These are phyloP conservation scores for Nigrospora oryzae DNA, from an alignment of 2,329 filamentous ascomycete genomes.

Conservation along the genomic window DNA sequence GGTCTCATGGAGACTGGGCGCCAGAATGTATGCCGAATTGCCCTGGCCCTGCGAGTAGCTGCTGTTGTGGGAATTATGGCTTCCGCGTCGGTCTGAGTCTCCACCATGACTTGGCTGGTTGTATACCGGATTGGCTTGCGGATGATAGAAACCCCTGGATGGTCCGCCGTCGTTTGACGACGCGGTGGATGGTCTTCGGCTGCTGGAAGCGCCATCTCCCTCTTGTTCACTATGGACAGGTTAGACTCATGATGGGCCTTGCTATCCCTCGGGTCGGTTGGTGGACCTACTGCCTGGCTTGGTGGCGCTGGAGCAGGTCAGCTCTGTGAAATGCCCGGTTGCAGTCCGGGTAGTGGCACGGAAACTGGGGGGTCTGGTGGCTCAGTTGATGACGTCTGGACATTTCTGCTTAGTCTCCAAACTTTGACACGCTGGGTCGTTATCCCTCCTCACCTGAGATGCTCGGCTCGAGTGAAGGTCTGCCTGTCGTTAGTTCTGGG, in stretches of 20 bases:
- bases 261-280: neutral
- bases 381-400: constrained; percentile 51
- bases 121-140: neutral
- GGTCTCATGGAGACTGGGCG: neutral
- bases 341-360: constrained; percentile 44
- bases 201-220: constrained; percentile 26
- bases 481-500: constrained; percentile 19
- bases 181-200: constrained; percentile 17
- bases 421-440: constrained; percentile 1
- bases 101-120: neutral
- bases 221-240: constrained; percentile 32
- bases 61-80: neutral
- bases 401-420: constrained; percentile 13
- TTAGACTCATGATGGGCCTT: neutral
- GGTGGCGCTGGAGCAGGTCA: constrained; percentile 51
- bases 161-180: constrained; percentile 10
- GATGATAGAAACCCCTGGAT: neutral
- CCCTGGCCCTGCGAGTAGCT: neutral
- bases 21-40: neutral
- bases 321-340: constrained; percentile 49
- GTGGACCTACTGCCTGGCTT: constrained; percentile 38
- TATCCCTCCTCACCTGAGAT: constrained; percentile 39
- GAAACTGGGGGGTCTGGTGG: constrained; percentile 44
- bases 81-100: neutral
- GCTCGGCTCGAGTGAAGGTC: constrained; percentile 56